Percentiles rank a stretch among this genome's conserved stretches.
These are phyloP conservation scores for Coleophoma crateriformis DNA, from an alignment of 2,329 filamentous ascomycete genomes.

Conservation along the genomic window DNA sequence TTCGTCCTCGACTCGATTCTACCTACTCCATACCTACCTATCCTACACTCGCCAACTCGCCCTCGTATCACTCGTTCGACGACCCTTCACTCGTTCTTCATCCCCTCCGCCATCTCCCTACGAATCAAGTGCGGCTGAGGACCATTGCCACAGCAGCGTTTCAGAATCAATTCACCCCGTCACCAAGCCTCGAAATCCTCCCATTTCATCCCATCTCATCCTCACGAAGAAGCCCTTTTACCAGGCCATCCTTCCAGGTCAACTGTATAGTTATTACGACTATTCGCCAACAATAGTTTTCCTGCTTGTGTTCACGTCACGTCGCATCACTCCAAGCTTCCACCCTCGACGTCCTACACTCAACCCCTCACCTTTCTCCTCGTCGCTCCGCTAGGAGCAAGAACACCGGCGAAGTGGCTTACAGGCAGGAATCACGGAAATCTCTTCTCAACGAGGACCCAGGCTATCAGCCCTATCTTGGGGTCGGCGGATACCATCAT, in stretches of 20 bases:
- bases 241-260: neutral
- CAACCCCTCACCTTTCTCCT: constrained; percentile 11
- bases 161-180: too few species aligned
- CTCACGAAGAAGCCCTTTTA: too few species aligned
- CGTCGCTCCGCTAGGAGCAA: constrained; percentile 15
- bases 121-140: too few species aligned
- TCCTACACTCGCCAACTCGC: too few species aligned
- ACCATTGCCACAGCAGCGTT: too few species aligned
- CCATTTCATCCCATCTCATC: too few species aligned
- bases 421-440: constrained; percentile 37
- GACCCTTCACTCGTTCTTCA: too few species aligned
- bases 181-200: too few species aligned
- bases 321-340: neutral
- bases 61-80: too few species aligned
- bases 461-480: constrained; percentile 25
- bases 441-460: constrained; percentile 36
- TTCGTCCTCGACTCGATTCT: too few species aligned
- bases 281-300: neutral
- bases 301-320: neutral
- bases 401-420: constrained; percentile 38
- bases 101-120: too few species aligned
- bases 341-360: neutral
- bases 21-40: too few species aligned
- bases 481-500: constrained; percentile 26
- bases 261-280: neutral